Conservation (phyloP, 1,284 basidiomycete species). For the Thelephora terrestris region DNA sequence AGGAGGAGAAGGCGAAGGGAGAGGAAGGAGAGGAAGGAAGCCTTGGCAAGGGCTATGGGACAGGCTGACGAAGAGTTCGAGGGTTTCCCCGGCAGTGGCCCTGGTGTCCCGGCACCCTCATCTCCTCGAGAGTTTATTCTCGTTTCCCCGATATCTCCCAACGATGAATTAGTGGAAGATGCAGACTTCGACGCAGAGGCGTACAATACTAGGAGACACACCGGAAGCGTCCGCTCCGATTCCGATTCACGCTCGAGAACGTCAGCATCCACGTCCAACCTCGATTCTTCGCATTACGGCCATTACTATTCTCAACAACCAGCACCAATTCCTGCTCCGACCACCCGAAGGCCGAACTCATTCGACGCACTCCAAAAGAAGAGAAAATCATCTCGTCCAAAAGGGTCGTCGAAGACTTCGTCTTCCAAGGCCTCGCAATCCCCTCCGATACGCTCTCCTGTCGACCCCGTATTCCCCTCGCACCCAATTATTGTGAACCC, state of each 20-base stretch:
- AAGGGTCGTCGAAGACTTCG: slow-evolving; percentile 17
- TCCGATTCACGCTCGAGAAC: slow-evolving; percentile 54
- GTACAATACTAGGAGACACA: slow-evolving; percentile 32
- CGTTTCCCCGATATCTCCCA: slow-evolving; percentile 16
- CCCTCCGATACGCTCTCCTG: slow-evolving; percentile 13
- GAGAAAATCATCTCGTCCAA: slow-evolving; percentile 13
- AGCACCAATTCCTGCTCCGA: slow-evolving; percentile 2
- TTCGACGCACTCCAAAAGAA: slow-evolving; percentile 14
- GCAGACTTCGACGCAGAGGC: slow-evolving; percentile 51
- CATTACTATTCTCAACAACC: slow-evolving; percentile 21
- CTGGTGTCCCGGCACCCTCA: slow-evolving; percentile 13
- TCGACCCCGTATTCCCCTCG: slow-evolving; percentile 7
- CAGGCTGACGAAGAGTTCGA: slow-evolving; percentile 35
- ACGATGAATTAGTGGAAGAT: slow-evolving; percentile 33
- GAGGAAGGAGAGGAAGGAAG: slow-evolving; percentile 35
- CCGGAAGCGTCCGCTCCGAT: slow-evolving; percentile 26
- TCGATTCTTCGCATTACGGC: slow-evolving; percentile 17
- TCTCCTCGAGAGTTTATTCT: slow-evolving; percentile 24
- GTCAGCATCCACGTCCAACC: slow-evolving; percentile 30
- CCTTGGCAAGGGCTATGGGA: slow-evolving; percentile 31
- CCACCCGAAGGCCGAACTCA: slow-evolving; percentile 10
- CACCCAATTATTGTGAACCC: slow-evolving; percentile 4
- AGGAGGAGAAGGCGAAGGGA: slow-evolving; percentile 33
- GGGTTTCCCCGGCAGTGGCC: slow-evolving; percentile 33
- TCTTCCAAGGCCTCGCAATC: slow-evolving; percentile 24